Evolutionary conservation across 2,329 filamentous ascomycete species (phyloP), one percentile per base, ranked within the genome.

Genomic region (Xylogone sp.): DNA sequence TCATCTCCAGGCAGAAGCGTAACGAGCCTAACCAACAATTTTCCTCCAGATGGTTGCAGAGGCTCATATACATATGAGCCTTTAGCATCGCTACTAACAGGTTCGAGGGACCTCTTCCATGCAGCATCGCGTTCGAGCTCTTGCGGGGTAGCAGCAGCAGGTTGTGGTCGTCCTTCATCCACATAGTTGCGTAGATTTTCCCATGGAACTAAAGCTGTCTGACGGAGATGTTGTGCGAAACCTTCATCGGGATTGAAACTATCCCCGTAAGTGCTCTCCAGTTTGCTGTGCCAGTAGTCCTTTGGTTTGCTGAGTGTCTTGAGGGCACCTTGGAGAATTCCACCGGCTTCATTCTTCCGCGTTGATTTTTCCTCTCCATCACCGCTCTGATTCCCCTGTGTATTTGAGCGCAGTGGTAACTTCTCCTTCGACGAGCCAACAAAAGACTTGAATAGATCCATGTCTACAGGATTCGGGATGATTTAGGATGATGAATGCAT

Each of bases 1-100:
- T 48, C 31, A 20, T 48, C 46, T 21, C 18, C 46, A 21, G 46
- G 46, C 13, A 48, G 46, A 48, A 48, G 24, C 18, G 27, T 48
- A 24, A 48, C 46, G 18, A 48, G 46, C 22, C 46, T 27, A 20
- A 29, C 42, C 16, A 34, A 48, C 29, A 48, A 34, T 16, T 19
- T 21, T 18, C 46, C 27, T 8, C 13, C 27, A 8, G 27, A 7
- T 31, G 7, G 7, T 7, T 8, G 8, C 34, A 48, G 42, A 21
- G 46, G 46, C 16, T 48, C 18, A 34, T 48, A 48, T 42, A n/a
- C 19, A 21, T 48, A 48, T 22, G 31, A 20, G 18, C 19, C 29
- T 21, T 48, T 48, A 5, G 29, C 29, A 42, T 18, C 21, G 22
- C 22, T 29, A 42, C 29, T 21, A 9, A 20, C 27, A 16, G 46